Percentiles rank a stretch among this genome's conserved stretches.
These are phyloP conservation scores for Coemansia sp. DNA, from an alignment of 192 early-diverging fungal species.

Conservation along the genomic window DNA sequence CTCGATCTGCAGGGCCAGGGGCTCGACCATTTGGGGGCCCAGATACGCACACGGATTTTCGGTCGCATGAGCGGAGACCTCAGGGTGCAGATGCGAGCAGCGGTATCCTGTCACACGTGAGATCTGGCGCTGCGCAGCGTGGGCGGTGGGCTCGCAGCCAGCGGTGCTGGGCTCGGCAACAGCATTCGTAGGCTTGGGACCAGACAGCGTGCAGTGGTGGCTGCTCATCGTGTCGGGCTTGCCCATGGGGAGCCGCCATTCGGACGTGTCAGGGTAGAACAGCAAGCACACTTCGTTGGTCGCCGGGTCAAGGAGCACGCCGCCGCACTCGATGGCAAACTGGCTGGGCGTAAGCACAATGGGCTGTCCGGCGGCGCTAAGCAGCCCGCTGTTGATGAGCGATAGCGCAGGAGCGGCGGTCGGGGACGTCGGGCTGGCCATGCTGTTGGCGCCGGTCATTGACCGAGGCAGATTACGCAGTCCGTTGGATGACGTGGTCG, in stretches of 20 bases:
- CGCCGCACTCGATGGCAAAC: constrained; percentile 45
- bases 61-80: constrained; percentile 6
- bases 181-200: neutral
- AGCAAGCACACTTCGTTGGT: constrained; percentile 52
- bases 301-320: constrained; percentile 40
- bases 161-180: constrained; percentile 22
- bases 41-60: constrained; percentile 34
- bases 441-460: constrained; percentile 11
- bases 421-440: neutral
- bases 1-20: constrained; percentile 46
- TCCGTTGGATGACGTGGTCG: constrained; percentile 7
- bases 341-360: constrained; percentile 40
- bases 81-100: constrained; percentile 46
- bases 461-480: constrained; percentile 7
- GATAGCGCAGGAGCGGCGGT: neutral
- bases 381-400: neutral
- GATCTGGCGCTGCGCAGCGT: constrained; percentile 43
- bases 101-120: constrained; percentile 44
- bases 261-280: constrained; percentile 52
- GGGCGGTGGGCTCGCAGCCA: constrained; percentile 46
- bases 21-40: constrained; percentile 51
- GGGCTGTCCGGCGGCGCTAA: neutral
- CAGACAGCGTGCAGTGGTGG: neutral
- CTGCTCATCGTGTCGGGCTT: constrained; percentile 23
- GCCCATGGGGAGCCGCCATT: constrained; percentile 52